Percentiles rank a stretch among this genome's conserved stretches.
phyloP scores from a whole-genome alignment of 441 rosid genomes.

The Populus hybrid region DNA sequence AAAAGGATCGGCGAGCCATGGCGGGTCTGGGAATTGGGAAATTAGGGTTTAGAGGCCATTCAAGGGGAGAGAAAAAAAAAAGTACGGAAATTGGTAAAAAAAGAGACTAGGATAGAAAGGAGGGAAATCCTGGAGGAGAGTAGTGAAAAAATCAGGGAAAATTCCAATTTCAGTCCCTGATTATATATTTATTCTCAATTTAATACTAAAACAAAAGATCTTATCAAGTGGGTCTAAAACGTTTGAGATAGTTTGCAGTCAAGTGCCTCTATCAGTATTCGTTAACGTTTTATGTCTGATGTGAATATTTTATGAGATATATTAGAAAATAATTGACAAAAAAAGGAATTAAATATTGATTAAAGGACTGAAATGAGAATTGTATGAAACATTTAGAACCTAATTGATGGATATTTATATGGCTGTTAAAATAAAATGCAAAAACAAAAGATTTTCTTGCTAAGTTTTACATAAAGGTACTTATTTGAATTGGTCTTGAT shows the following conservation, averaged over 20 bases:
- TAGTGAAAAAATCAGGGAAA: neutral
- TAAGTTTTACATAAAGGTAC: neutral
- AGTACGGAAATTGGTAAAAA: neutral
- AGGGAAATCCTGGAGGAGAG: neutral
- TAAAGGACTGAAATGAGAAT: neutral
- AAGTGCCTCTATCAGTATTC: neutral
- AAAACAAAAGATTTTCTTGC: neutral
- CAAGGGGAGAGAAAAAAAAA: neutral
- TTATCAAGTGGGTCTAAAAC: neutral
- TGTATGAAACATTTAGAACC: neutral
- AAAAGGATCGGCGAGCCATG: constrained; percentile 32
- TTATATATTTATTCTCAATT: neutral
- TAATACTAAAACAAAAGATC: neutral
- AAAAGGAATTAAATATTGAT: too few species aligned
- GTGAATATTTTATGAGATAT: neutral
- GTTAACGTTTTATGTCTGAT: neutral
- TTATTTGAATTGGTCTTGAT: too few species aligned
- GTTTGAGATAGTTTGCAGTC: neutral
- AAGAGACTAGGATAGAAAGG: neutral
- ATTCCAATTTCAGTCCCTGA: neutral
- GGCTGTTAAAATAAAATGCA: too few species aligned
- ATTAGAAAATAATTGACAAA: neutral
- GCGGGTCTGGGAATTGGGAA: neutral
- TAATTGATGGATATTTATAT: too few species aligned
- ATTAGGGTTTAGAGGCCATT: neutral